Evolutionary conservation across 306 rosid genomes (phyloP), one percentile per base, ranked within the genome.

Genomic region (Lithocarpus polystachyus): DNA sequence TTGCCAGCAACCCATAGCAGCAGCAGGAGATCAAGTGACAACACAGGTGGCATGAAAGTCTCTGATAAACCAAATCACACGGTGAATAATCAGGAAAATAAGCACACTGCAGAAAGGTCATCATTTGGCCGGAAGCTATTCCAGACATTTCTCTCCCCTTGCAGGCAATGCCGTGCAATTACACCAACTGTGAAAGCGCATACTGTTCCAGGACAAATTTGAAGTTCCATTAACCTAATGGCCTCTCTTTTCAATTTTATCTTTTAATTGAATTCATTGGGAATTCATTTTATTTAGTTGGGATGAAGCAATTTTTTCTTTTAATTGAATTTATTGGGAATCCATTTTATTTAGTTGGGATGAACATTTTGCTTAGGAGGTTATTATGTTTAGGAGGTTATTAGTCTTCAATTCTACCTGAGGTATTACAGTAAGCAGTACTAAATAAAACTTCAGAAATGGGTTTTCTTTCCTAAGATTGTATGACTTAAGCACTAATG

Each of bases 61-160:
- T 20, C 76, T 65, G 72, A 73, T 14, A 78, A 81, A 59, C 71
- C 77, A 79, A 57, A 75, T 77, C 74, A 77, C 77, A 40, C 70
- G 67, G 72, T 53, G 75, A 71, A 72, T 74, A 75, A 73, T 45
- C 84, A 83, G 68, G 54, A 68, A 19, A 79, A 76, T 59, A 81
- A 81, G 79, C 57, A 77, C 33, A 51, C 75, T 3, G 65, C 4
- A 71, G 28, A 48, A 65, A 83, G 81, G 59, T 70, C 73, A 64
- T 37, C 79, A 68, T 82, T 86, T 73, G 84, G 86, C 77, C 65
- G 61, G 86, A 90, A 82, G 83, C 14, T 89, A 22, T 76, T 89
- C 33, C 80, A 56, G 79, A 82, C 75, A 75, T 77, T 88, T 77
- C 61, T 85, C 64, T 87, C 80, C 71, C 96, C 92, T 53, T 90